These are phyloP conservation scores for Hylodesmum podocarpum DNA, from an alignment of 306 rosid species.

Conservation along the genomic window DNA sequence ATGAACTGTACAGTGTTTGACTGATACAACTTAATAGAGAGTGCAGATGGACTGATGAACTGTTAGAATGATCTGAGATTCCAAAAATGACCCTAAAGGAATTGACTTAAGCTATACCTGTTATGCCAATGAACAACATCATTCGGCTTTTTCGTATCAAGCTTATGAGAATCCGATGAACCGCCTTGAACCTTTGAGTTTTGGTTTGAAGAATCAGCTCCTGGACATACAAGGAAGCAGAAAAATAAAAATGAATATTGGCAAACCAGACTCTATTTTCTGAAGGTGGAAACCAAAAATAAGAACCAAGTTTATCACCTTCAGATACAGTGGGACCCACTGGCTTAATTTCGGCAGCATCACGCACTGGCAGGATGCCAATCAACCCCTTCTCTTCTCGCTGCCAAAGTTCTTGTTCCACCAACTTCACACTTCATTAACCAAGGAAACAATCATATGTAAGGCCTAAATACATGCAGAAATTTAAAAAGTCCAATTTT, in stretches of 20 bases:
- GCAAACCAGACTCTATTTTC: neutral
- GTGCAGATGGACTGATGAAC: constrained; percentile 3
- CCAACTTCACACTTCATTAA: constrained; percentile 82
- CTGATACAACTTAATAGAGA: neutral
- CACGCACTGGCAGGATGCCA: constrained; percentile 94
- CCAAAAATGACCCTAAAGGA: constrained; percentile 5
- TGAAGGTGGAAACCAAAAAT: neutral
- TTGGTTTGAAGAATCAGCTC: constrained; percentile 65
- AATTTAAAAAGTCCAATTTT: neutral
- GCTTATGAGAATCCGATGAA: constrained; percentile 59
- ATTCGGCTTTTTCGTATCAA: constrained; percentile 73
- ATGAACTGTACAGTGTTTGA: neutral
- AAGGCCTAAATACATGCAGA: neutral
- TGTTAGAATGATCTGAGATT: constrained; percentile 5
- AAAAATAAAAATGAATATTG: neutral
- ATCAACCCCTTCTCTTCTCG: constrained; percentile 96
- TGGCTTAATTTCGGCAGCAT: constrained; percentile 68
- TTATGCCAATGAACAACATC: constrained; percentile 91
- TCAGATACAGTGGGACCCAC: constrained; percentile 63
- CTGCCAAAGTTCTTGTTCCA: constrained; percentile 99
- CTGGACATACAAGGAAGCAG: constrained; percentile 29
- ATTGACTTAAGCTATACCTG: constrained; percentile 48
- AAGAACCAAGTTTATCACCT: constrained; percentile 39
- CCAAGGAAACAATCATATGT: constrained; percentile 19
- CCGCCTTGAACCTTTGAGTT: constrained; percentile 67